Percentiles rank a stretch among this genome's conserved stretches.
phyloP scores from a whole-genome alignment of 495 filamentous ascomycete species.

The Sphaerosporella brunnea region DNA sequence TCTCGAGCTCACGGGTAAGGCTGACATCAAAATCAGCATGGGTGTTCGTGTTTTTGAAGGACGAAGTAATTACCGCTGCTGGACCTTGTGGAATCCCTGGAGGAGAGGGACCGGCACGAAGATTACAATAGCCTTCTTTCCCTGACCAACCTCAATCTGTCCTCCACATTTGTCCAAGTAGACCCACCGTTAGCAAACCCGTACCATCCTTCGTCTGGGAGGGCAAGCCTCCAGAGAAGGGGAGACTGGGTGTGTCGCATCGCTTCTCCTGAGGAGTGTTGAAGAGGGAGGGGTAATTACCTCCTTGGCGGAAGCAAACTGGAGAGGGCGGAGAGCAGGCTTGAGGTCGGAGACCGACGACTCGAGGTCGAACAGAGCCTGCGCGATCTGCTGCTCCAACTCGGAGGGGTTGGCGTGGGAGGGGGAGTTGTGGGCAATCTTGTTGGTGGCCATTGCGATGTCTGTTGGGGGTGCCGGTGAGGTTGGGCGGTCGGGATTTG shows the following conservation, averaged over 20 bases:
- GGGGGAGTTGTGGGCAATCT: no score
- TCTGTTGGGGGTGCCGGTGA: no score
- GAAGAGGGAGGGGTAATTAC: conserved; percentile 64
- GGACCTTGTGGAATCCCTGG: conserved; percentile 87
- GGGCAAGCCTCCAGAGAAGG: no score
- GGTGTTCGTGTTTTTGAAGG: no score
- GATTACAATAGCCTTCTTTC: conserved; percentile 99
- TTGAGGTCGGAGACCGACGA: conserved; percentile 93
- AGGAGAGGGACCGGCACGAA: conserved; percentile 98
- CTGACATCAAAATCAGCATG: no score
- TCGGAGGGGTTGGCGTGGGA: conserved; percentile 84
- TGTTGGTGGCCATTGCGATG: conserved; percentile 63
- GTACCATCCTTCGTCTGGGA: conserved; percentile 27
- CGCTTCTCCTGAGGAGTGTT: conserved; percentile 14
- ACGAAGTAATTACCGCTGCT: conserved; percentile 92
- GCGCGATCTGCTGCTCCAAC: conserved; percentile 83
- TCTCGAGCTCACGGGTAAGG: conserved; percentile 98
- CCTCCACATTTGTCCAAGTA: conserved; percentile 41
- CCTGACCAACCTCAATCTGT: conserved; percentile 97
- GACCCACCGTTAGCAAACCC: conserved; percentile 35
- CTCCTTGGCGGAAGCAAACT: conserved; percentile 95
- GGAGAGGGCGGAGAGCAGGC: conserved; percentile 77
- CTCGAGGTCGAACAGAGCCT: conserved; percentile 93
- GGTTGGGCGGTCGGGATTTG: no score
- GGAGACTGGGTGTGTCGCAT: conserved; percentile 23